Evolutionary conservation across 1,284 basidiomycete genomes (phyloP), one percentile per base, ranked within the genome.

Genomic region (Veloboletus limbatus): DNA sequence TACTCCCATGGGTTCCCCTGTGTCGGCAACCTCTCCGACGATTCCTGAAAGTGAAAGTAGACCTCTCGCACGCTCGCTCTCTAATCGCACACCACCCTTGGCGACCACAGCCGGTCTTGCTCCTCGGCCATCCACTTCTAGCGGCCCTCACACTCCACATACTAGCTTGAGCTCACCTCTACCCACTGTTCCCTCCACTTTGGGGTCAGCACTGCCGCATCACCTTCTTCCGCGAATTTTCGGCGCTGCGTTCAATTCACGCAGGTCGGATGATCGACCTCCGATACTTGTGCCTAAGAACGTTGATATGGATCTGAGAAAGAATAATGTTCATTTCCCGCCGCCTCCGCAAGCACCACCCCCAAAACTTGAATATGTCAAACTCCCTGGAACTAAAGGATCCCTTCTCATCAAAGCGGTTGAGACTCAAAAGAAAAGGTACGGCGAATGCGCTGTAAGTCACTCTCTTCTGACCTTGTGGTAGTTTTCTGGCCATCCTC

Each of bases 391-490:
- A n/a, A 93, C 90, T 2, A 92, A 91, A 63, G 86, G 87, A 40
- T 81, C 90, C 13, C 63, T 91, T 24, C 70, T 88, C 63, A 77
- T 93, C 47, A 89, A 90, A 58, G 82, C 90, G 2, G 87, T 91
- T 10, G 91, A 93, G 66, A 93, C 90, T 10, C 78, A 77, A 41
- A 91, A 84, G 70, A 89, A 91, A 68, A 93, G 91, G 83, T 88
- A 53, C 45, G 69, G 33, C 24, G 16, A 27, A 42, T 8, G 32
- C n/a, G n/a, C 16, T 40, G 18, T 43, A 16, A 25, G 21, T 25
- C 14, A 20, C 40, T 22, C 17, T 40, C 16, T 40, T 52, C 38
- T 54, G 18, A 56, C 20, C 8, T 27, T 45, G 43, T 28, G n/a
- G 1, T 52, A 92, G 88, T 62, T 92, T 92, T 70, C 75, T 93